Conservation (phyloP, 257 asterid genomes). For the Coffea eugenioides region DNA sequence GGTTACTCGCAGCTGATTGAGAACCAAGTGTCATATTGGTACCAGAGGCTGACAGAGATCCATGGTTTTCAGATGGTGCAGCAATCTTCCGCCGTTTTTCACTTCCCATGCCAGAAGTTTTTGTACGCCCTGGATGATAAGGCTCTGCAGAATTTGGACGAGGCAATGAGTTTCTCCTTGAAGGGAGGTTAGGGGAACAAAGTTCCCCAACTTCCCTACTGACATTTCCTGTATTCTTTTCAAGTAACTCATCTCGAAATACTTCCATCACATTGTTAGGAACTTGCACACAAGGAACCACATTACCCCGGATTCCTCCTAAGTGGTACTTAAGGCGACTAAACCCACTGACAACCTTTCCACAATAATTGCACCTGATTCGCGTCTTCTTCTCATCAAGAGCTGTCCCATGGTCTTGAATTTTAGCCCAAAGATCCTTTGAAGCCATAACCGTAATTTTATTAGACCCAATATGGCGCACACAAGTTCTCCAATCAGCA, state of each 20-base stretch:
- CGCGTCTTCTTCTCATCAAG: background rate
- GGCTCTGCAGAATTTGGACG: slow-evolving; percentile 4
- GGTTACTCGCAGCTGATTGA: slow-evolving; percentile 1
- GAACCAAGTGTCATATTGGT: background rate
- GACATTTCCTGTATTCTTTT: slow-evolving; percentile 17
- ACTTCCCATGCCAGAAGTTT: slow-evolving; percentile 10
- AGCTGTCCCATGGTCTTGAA: background rate
- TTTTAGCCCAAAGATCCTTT: background rate
- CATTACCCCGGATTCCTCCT: slow-evolving; percentile 31
- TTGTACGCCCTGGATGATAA: background rate
- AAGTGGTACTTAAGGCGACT: slow-evolving; percentile 25
- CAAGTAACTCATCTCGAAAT: slow-evolving; percentile 23
- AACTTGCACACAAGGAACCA: slow-evolving; percentile 20
- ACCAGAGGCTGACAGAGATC: slow-evolving; percentile 6
- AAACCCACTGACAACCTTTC: background rate
- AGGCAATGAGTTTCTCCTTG: slow-evolving; percentile 23
- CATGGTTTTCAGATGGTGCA: slow-evolving; percentile 2
- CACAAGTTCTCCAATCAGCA: background rate
- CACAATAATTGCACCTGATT: background rate
- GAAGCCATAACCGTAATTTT: background rate
- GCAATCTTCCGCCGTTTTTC: slow-evolving; percentile 18
- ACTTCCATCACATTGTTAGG: slow-evolving; percentile 18
- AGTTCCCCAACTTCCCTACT: slow-evolving; percentile 18
- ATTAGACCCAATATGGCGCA: too few species aligned
- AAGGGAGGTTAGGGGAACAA: slow-evolving; percentile 21